Base-by-base conservation (phyloP, 2,329 filamentous ascomycete species). In the Eutypa lata region DNA sequence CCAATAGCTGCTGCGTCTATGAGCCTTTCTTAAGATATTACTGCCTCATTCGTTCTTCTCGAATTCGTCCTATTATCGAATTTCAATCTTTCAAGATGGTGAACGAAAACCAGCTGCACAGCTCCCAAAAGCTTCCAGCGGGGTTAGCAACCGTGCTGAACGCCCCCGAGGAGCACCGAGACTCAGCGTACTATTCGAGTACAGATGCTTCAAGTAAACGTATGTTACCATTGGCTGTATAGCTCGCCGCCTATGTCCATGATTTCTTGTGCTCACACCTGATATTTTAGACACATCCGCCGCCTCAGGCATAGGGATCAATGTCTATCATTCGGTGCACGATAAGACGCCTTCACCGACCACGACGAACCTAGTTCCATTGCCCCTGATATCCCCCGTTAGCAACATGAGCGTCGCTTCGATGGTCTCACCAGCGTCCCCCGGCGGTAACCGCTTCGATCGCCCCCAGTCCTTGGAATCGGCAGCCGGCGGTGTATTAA, bases 321-420 rank as follows among this genome's bases (percentile, higher is more conserved):
- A 67, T 57, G 65, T 75, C 51, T 83, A 81, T 55, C 77, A 80
- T 14, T 76, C 78, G 3, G 73, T 74, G 19, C 71, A 75, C 31
- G 83, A 87, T 62, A 85, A 86, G 69, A 86, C 83, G 1, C 83
- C 83, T 0, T 86, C 83, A 1, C 83, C 83, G 8, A 79, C 81
- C 18, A 74, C 78, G 40, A 71, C 75, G 38, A 78, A 79, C 61
- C 69, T 78, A 53, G 65, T 78, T 18, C 76, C 78, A 1, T 81
- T 81, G 44, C 69, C 80, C 10, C 67, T 84, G 18, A 71, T 80
- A 35, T 86, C 83, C 7, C 81, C 83, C 6, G 76, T 77, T 14
- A 79, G 78, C 60, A 79, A 81, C 63, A 87, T 87, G 84, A 86
- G 82, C 54, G 82, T 87, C 40, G 81, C 83, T 19, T 83, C 83